Percentiles rank a stretch among this genome's conserved stretches.
Conservation (phyloP, 2,329 filamentous ascomycete species). For the Sclerotinia borealis region DNA sequence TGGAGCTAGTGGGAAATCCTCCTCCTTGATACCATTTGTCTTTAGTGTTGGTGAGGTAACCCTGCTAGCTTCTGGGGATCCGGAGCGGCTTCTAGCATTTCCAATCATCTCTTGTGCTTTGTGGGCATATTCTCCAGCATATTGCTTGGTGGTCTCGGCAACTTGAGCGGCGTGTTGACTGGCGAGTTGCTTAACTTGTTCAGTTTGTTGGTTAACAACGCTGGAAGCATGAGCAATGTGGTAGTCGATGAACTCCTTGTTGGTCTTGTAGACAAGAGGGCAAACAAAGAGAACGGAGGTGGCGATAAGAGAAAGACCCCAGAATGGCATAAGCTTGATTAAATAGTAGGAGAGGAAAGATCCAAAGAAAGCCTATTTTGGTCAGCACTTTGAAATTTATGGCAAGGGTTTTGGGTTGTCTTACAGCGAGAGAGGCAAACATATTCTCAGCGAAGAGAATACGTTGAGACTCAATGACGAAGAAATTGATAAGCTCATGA, state of each 20-base stretch:
- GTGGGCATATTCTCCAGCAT: slow-evolving; percentile 60
- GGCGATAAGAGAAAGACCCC: slow-evolving; percentile 57
- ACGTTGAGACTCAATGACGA: slow-evolving; percentile 63
- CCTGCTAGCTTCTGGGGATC: slow-evolving; percentile 23
- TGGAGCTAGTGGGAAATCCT: slow-evolving; percentile 30
- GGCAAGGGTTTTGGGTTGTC: slow-evolving; percentile 29
- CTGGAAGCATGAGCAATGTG: slow-evolving; percentile 53
- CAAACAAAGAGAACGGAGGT: slow-evolving; percentile 55
- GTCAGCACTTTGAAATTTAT: slow-evolving; percentile 13
- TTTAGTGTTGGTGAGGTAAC: slow-evolving; percentile 21
- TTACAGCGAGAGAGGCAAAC: slow-evolving; percentile 51
- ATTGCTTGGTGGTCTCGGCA: slow-evolving; percentile 59
- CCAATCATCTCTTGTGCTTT: slow-evolving; percentile 61
- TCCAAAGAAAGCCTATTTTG: slow-evolving; percentile 47
- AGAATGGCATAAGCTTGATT: slow-evolving; percentile 64
- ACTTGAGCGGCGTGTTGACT: slow-evolving; percentile 59
- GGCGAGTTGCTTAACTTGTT: slow-evolving; percentile 55
- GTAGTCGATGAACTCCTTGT: slow-evolving; percentile 63
- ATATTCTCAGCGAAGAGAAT: slow-evolving; percentile 65
- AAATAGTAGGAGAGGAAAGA: slow-evolving; percentile 63
- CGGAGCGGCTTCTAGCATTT: slow-evolving; percentile 27
- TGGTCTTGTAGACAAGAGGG: slow-evolving; percentile 59
- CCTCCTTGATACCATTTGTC: slow-evolving; percentile 18
- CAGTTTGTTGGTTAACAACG: slow-evolving; percentile 55
- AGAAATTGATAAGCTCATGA: slow-evolving; percentile 66